Conservation (phyloP, 164 flowering plant genomes). For the Malania oleifera region DNA sequence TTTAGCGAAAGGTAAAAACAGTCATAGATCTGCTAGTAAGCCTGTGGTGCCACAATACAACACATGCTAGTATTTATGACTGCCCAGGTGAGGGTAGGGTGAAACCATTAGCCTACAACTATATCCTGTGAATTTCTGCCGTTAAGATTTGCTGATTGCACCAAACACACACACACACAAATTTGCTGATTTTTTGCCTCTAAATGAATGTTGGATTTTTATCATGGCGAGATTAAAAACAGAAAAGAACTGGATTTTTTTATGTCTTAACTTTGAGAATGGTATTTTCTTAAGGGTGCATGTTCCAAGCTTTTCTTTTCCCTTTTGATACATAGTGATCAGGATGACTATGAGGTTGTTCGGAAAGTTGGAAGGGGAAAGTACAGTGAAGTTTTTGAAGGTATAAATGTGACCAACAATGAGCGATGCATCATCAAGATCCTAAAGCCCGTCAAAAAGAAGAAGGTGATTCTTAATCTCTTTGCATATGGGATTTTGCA, state of each 20-base stretch:
- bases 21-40: too few relatives aligned
- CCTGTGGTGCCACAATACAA: too few relatives aligned
- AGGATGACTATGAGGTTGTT: conserved; percentile 70
- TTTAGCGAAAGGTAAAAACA: too few relatives aligned
- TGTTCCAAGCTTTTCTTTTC: background rate
- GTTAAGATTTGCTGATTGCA: too few relatives aligned
- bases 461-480: conserved; percentile 43
- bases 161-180: too few relatives aligned
- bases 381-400: conserved; percentile 72
- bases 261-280: background rate
- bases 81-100: too few relatives aligned
- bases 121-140: too few relatives aligned
- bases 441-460: conserved; percentile 80
- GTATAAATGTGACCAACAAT: conserved; percentile 36
- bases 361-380: conserved; percentile 71
- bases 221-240: too few relatives aligned
- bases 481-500: background rate
- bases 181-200: background rate
- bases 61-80: too few relatives aligned
- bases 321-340: conserved; percentile 32
- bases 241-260: too few relatives aligned
- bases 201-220: background rate
- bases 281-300: background rate
- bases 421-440: conserved; percentile 70
- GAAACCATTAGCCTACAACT: too few relatives aligned